Base-by-base conservation (phyloP, 2,329 filamentous ascomycete genomes). In the Elsinoe australis region DNA sequence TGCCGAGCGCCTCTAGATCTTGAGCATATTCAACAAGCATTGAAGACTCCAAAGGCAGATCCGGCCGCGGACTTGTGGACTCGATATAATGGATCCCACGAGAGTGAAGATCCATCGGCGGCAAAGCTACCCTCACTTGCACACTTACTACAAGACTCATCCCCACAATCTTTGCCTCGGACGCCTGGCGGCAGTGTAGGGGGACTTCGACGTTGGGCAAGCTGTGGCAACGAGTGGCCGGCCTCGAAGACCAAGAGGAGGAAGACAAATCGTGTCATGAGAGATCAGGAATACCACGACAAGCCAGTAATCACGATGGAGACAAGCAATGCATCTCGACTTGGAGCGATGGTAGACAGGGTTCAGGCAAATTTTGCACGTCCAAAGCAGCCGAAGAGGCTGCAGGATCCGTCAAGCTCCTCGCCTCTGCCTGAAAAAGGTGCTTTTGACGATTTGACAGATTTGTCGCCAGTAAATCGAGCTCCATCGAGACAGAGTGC, bases 171-270 rank as follows among this genome's bases (percentile, higher is more conserved):
- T 4, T 59, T 62, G 18, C 51, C 53, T 59, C n/a, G 61, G 60
- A 64, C 67, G 9, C 68, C 66, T 21, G 65, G 65, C 8, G 71
- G 71, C 49, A 70, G 66, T 51, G 67, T 71, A 15, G 64, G 62
- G 50, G 70, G 70, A 2, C 59, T 74, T 39, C 61, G 71, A 41
- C 59, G 71, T 52, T 74, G 71, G 71, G 68, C 68, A 19, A 74
- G 71, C 55, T 73, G 71, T 48, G 71, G 71, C 8, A 63, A 70
- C 7, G 70, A 73, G 49, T 74, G 70, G 58, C 71, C 71, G 6
- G 58, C 60, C 9, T 67, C 66, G 6, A 60, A 54, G 52, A 59
- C 57, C 55, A 74, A 73, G 58, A 62, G 63, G 45, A 58, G 67
- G 47, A 65, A 63, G 47, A 66, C 60, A 2, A 60, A 59, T 26